A percentile compares a stretch with the other conserved stretches of the same genome.
These are phyloP conservation scores for Boletus subparvulus DNA, from an alignment of 768 basidiomycete genomes.

Conservation along the genomic window DNA sequence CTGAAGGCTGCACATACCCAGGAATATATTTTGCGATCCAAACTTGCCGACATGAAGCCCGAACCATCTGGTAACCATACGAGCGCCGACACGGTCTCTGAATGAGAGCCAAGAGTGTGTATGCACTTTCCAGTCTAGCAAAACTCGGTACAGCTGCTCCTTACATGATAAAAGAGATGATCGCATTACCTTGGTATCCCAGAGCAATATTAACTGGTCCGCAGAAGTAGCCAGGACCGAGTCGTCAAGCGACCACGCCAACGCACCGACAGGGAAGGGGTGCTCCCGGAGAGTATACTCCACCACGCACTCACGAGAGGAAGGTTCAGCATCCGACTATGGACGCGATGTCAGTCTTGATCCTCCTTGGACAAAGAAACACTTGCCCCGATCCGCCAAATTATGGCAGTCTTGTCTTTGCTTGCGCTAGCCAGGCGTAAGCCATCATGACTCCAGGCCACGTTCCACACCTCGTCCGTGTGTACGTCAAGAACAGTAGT, in stretches of 20 bases:
- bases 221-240: slow-evolving; percentile 77
- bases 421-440: slow-evolving; percentile 81
- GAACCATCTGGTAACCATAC: slow-evolving; percentile 87
- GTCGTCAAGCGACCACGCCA: slow-evolving; percentile 95
- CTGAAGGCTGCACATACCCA: slow-evolving; percentile 58
- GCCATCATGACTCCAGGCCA: slow-evolving; percentile 95
- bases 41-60: slow-evolving; percentile 85
- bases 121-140: slow-evolving; percentile 72
- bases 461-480: slow-evolving; percentile 91
- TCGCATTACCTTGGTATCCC: slow-evolving; percentile 75
- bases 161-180: background rate
- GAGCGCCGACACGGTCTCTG: slow-evolving; percentile 82
- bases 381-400: slow-evolving; percentile 84
- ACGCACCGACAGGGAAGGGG: slow-evolving; percentile 68
- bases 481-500: slow-evolving; percentile 86
- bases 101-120: slow-evolving; percentile 65
- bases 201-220: slow-evolving; percentile 81
- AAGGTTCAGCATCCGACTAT: slow-evolving; percentile 48
- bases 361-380: slow-evolving; percentile 5
- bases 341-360: slow-evolving; percentile 3
- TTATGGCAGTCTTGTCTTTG: slow-evolving; percentile 82
- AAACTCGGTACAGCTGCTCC: slow-evolving; percentile 8
- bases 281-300: slow-evolving; percentile 73
- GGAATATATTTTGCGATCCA: slow-evolving; percentile 79
- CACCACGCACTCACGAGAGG: slow-evolving; percentile 57